Base-by-base conservation (phyloP, 441 rosid species). In the Gossypium gossypioides region DNA sequence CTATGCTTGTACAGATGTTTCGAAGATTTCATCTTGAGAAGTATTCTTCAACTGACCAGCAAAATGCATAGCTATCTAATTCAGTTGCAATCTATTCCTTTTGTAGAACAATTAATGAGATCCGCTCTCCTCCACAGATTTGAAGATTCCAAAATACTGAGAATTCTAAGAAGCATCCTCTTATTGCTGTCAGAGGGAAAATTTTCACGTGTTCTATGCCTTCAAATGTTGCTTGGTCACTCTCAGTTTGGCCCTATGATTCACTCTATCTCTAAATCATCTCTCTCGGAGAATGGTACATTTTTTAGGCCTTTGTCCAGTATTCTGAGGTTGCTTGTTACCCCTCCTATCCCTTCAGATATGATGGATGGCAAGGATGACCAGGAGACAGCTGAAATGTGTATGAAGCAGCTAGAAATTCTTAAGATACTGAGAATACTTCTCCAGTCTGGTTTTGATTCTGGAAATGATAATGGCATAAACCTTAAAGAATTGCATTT, bases 191-290 rank as follows among this genome's bases (percentile, higher is more conserved):
- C 78, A 68, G 87, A 79, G 42, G 98, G 89, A 54, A 82, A 85
- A 72, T 78, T 82, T 81, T 86, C 88, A 5, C 79, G 72, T 69
- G 74, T 78, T 67, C 81, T 75, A 21, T 91, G 78, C 88, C 87
- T 92, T 54, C 91, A 87, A 76, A 80, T 89, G 81, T 79, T 92
- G 72, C 85, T 95, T 81, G 81, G 92, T 16, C 98, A 91, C 80
- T 95, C 99, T 72, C 99, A 88, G 75, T 91, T 92, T 82, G 84
- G 87, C 61, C 69, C 88, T 67, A 75, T 85, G 19, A 83, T 95
- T 64, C 79, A 75, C 51, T 78, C 91, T 74, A 58, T 82, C 74
- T 71, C 79, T n/a, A 74, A 73, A 60, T 74, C 81, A 56, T 76
- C 80, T 55, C 58, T 72, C 61, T 83, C 84, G 37, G 86, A 78